Percentiles rank a stretch among this genome's conserved stretches.
These are phyloP conservation scores for Stropharia rugosoannulata DNA, from an alignment of 768 basidiomycete species.

Conservation along the genomic window DNA sequence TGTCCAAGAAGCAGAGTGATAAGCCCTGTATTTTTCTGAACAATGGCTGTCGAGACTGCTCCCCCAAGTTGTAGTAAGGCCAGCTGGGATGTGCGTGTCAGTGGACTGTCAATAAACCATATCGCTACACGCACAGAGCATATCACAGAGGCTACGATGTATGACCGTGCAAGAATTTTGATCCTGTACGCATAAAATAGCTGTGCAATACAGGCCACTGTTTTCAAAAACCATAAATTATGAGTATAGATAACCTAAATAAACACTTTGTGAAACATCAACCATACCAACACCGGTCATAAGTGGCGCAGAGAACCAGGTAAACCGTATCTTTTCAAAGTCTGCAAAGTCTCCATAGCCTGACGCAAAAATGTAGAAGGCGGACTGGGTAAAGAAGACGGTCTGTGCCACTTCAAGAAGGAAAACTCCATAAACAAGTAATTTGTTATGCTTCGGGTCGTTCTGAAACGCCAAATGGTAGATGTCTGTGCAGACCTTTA, in stretches of 20 bases:
- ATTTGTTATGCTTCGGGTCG: conserved; percentile 19
- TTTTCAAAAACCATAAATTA: background rate
- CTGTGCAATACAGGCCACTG: conserved; percentile 21
- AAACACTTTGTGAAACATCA: background rate
- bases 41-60: conserved; percentile 6
- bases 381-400: conserved; percentile 20
- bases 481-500: conserved; percentile 15
- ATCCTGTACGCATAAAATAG: conserved; percentile 19
- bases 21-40: conserved; percentile 5
- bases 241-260: too few relatives aligned
- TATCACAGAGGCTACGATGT: conserved; percentile 9
- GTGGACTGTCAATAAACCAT: background rate
- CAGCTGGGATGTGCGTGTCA: conserved; percentile 3
- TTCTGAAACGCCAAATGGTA: conserved; percentile 28
- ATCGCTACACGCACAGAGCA: background rate
- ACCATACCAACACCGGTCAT: conserved; percentile 20
- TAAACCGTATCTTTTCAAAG: conserved; percentile 16
- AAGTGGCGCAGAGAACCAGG: conserved; percentile 26
- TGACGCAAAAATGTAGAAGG: conserved; percentile 22
- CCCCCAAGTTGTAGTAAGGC: conserved; percentile 14
- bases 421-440: conserved; percentile 18
- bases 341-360: conserved; percentile 24
- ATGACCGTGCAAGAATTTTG: conserved; percentile 9
- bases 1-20: conserved; percentile 5
- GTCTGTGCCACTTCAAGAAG: conserved; percentile 20